A percentile compares a stretch with the other conserved stretches of the same genome.
phyloP scores from a whole-genome alignment of 2,329 filamentous ascomycete species.

The Calonectria pauciramosa region DNA sequence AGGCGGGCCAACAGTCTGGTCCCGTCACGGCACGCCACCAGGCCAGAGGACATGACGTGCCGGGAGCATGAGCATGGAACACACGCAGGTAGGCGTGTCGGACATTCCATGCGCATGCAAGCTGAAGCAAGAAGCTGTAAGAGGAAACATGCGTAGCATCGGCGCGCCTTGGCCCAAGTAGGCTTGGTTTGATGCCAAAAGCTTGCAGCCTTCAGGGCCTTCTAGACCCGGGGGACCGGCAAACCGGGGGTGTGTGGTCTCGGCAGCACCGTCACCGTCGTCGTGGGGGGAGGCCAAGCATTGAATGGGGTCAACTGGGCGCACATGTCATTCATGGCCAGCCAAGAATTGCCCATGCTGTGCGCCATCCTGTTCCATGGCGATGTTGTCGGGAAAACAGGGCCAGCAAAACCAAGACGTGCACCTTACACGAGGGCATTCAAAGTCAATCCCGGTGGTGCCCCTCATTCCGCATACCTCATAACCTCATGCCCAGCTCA shows the following conservation, averaged over 20 bases:
- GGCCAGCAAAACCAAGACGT: neutral
- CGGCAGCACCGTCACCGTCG: conserved; percentile 3
- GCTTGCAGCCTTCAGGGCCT: conserved; percentile 2
- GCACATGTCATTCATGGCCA: neutral
- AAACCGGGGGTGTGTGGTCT: neutral
- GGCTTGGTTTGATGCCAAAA: neutral
- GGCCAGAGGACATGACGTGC: conserved; percentile 4
- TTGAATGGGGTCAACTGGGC: neutral
- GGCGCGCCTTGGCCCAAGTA: conserved; percentile 3
- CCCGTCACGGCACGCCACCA: neutral
- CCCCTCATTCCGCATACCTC: neutral
- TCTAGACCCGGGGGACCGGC: neutral
- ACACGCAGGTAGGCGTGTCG: neutral
- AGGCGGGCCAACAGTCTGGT: neutral
- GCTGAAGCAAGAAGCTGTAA: conserved; percentile 9
- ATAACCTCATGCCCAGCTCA: neutral
- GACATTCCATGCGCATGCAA: conserved; percentile 5
- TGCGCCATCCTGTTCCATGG: neutral
- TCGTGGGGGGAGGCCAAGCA: neutral
- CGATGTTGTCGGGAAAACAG: neutral
- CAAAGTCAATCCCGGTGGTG: neutral
- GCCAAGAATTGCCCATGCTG: neutral
- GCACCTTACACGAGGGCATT: neutral
- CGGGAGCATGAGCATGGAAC: neutral
- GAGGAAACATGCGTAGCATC: conserved; percentile 3